Conservation (phyloP, 2,329 filamentous ascomycete species). For the Alternaria panax region DNA sequence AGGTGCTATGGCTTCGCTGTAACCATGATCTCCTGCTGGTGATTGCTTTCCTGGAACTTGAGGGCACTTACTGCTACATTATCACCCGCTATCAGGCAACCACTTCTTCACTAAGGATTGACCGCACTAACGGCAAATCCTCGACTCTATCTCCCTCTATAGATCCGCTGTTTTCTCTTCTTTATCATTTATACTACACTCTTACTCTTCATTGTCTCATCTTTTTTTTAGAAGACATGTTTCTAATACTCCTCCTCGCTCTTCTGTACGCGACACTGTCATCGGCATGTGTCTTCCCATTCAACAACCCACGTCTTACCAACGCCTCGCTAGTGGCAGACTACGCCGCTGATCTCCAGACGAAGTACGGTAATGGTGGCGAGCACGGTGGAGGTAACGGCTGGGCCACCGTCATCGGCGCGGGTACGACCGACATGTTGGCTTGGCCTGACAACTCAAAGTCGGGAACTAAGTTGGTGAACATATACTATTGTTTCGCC, state of each 20-base stretch:
- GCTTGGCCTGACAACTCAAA: background rate
- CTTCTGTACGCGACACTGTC: background rate
- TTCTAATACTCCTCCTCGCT: background rate
- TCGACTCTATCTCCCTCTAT: too few relatives aligned
- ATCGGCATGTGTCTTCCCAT: background rate
- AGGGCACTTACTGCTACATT: too few relatives aligned
- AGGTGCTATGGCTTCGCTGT: too few relatives aligned
- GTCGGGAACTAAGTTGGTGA: background rate
- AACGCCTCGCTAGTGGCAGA: background rate
- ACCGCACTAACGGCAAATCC: too few relatives aligned
- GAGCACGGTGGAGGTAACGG: background rate
- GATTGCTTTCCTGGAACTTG: too few relatives aligned
- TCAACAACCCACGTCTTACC: background rate
- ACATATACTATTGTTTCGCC: background rate
- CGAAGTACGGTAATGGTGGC: background rate
- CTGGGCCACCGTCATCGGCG: background rate
- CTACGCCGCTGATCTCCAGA: background rate
- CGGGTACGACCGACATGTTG: fast-evolving
- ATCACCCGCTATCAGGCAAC: too few relatives aligned
- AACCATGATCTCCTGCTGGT: too few relatives aligned
- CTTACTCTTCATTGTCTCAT: too few relatives aligned
- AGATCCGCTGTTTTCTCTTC: too few relatives aligned
- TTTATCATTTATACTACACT: too few relatives aligned
- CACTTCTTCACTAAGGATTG: too few relatives aligned
- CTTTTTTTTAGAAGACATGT: too few relatives aligned